Evolutionary conservation across 1,284 basidiomycete genomes (phyloP).

Genomic region (Stereum hirsutum): DNA sequence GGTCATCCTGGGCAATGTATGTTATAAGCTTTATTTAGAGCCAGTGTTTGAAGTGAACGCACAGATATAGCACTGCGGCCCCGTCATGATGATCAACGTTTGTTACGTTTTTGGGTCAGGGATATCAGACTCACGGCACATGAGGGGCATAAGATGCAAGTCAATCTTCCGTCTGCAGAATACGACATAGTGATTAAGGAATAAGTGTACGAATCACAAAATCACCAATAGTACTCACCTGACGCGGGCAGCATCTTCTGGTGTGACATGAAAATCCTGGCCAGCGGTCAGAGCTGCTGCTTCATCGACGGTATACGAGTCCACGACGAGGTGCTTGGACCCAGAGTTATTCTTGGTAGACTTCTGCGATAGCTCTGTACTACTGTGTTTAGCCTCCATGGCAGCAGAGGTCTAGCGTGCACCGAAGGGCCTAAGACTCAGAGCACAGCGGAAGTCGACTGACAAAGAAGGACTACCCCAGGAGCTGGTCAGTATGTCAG

Average conservation of each 20-base stretch:
- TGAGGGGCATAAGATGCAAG: conserved; percentile 17
- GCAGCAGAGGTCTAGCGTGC: too few species aligned
- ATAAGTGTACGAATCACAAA: not conserved
- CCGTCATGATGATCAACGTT: not conserved
- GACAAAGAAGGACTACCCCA: too few species aligned
- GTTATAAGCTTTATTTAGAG: not conserved
- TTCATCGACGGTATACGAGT: conserved; percentile 15
- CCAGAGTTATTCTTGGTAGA: too few species aligned
- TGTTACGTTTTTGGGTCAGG: not conserved
- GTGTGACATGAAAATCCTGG: conserved; percentile 7
- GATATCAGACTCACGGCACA: conserved; percentile 16
- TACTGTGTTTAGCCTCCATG: too few species aligned
- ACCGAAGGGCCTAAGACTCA: too few species aligned
- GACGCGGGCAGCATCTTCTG: conserved; percentile 13
- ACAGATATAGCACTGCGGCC: conserved; percentile 6
- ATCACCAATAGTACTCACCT: conserved; percentile 15
- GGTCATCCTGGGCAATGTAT: conserved; percentile 17
- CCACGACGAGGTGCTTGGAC: conserved; percentile 1
- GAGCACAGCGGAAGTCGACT: too few species aligned
- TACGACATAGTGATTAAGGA: not conserved
- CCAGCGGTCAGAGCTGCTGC: conserved; percentile 19
- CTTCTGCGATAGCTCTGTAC: too few species aligned
- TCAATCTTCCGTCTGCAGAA: conserved; percentile 15
- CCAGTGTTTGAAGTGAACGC: not conserved
- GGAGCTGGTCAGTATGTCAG: too few species aligned